Evolutionary conservation across 345 rosid genomes (phyloP).

Genomic region (Erysimum cheiranthoides): DNA sequence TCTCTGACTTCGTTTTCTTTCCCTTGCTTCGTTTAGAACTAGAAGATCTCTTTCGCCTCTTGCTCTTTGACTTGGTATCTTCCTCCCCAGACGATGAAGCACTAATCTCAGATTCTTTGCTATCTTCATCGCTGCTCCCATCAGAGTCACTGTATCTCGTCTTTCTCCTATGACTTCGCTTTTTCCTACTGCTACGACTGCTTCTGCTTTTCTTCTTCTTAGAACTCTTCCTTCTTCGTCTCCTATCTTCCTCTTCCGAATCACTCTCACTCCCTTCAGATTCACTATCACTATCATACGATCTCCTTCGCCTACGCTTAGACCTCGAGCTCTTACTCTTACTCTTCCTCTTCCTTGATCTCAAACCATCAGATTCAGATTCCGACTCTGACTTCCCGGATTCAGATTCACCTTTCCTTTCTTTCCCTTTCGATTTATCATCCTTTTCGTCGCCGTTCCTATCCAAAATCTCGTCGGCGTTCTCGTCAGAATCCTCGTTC

Average conservation of each 20-base stretch:
- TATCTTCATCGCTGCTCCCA: slow-evolving; percentile 49
- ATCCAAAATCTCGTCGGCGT: slow-evolving; percentile 55
- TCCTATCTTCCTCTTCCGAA: slow-evolving; percentile 52
- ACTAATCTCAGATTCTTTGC: slow-evolving; percentile 48
- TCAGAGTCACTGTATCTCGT: slow-evolving; percentile 54
- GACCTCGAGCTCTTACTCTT: slow-evolving; percentile 48
- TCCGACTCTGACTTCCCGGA: slow-evolving; percentile 54
- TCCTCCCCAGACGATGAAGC: slow-evolving; percentile 51
- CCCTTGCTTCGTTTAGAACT: slow-evolving; percentile 49
- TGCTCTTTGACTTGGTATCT: slow-evolving; percentile 54
- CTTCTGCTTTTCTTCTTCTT: slow-evolving; percentile 46
- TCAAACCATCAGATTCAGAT: slow-evolving; percentile 54
- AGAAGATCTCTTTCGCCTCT: slow-evolving; percentile 41
- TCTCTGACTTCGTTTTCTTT: slow-evolving; percentile 51
- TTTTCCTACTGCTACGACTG: slow-evolving; percentile 47
- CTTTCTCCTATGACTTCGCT: slow-evolving; percentile 42
- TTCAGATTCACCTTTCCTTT: slow-evolving; percentile 45
- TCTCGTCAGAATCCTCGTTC: slow-evolving; percentile 55
- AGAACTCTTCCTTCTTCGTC: slow-evolving; percentile 49
- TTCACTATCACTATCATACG: slow-evolving; percentile 49
- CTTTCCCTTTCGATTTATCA: slow-evolving; percentile 48
- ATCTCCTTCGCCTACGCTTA: slow-evolving; percentile 38
- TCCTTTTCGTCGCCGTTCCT: slow-evolving; percentile 47
- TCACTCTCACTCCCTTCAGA: slow-evolving; percentile 57
- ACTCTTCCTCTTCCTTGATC: slow-evolving; percentile 53